Conservation (phyloP, 306 rosid genomes). For the Benincasa hispida region DNA sequence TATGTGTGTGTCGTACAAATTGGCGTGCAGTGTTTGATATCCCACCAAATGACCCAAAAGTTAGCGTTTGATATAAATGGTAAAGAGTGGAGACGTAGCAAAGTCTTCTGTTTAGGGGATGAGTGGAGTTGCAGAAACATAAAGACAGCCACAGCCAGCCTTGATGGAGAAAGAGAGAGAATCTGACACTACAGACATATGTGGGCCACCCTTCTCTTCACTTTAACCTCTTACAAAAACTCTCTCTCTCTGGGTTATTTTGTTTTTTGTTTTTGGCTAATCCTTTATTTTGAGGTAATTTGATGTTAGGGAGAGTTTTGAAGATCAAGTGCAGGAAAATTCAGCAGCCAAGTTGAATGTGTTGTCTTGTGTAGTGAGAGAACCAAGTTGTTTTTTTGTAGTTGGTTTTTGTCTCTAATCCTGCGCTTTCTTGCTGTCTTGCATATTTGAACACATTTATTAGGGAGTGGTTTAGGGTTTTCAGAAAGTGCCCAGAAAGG, state of each 20-base stretch:
- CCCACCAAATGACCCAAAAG: conserved; percentile 10
- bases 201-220: conserved; percentile 41
- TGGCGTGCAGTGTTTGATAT: conserved; percentile 9
- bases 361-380: neutral
- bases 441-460: conserved; percentile 22
- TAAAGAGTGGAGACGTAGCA: conserved; percentile 5
- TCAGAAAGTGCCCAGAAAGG: conserved; percentile 21
- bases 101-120: neutral
- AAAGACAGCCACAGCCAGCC: conserved; percentile 11
- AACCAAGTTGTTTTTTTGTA: neutral
- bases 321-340: conserved; percentile 27
- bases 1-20: neutral
- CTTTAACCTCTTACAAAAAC: conserved; percentile 11
- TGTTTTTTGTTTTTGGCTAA: neutral
- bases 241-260: neutral
- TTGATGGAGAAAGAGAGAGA: neutral
- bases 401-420: neutral
- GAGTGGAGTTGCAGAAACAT: conserved; percentile 11
- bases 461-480: conserved; percentile 29
- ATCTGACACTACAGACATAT: conserved; percentile 34
- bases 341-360: conserved; percentile 4
- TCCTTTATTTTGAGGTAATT: neutral
- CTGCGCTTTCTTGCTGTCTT: neutral
- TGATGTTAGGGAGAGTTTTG: neutral
- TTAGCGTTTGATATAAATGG: conserved; percentile 6